phyloP scores from a whole-genome alignment of 352 stramenopile genomes.

The Phytophthora sp. region DNA sequence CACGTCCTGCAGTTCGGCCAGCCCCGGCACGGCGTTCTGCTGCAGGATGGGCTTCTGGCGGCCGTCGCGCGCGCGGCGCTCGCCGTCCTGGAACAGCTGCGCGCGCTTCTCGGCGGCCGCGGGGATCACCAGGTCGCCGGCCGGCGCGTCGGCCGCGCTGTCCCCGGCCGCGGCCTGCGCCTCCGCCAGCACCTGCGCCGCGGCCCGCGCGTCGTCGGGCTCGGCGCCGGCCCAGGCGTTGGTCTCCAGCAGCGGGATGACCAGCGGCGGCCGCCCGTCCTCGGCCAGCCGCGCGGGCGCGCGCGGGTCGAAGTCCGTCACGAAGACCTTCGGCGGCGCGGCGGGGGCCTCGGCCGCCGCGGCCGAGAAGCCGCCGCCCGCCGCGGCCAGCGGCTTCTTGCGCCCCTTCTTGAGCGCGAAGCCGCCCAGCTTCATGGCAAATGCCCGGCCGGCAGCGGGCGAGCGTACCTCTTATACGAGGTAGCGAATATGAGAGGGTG shows the following conservation, averaged over 20 bases:
- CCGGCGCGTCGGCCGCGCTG: neutral
- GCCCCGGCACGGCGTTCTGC: constrained; percentile 73
- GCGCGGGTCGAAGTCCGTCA: constrained; percentile 74
- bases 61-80: constrained; percentile 17
- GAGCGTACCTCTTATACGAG: too few relatives aligned
- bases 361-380: constrained; percentile 33
- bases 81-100: constrained; percentile 45
- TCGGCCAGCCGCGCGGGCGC: constrained; percentile 34
- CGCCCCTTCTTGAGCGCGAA: constrained; percentile 83
- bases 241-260: constrained; percentile 74
- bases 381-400: constrained; percentile 36
- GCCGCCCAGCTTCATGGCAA: constrained; percentile 67
- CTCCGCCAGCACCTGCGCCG: constrained; percentile 47
- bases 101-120: constrained; percentile 38
- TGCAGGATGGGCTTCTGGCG: constrained; percentile 66
- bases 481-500: too few relatives aligned
- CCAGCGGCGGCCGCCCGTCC: constrained; percentile 44
- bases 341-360: constrained; percentile 6
- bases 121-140: constrained; percentile 59
- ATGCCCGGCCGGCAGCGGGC: too few relatives aligned
- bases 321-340: constrained; percentile 58
- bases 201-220: constrained; percentile 34
- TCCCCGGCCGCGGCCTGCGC: constrained; percentile 17
- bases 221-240: too few relatives aligned
- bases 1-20: constrained; percentile 72